Conservation (phyloP, 176 grass and related monocot genomes). For the Hordeum marinum region DNA sequence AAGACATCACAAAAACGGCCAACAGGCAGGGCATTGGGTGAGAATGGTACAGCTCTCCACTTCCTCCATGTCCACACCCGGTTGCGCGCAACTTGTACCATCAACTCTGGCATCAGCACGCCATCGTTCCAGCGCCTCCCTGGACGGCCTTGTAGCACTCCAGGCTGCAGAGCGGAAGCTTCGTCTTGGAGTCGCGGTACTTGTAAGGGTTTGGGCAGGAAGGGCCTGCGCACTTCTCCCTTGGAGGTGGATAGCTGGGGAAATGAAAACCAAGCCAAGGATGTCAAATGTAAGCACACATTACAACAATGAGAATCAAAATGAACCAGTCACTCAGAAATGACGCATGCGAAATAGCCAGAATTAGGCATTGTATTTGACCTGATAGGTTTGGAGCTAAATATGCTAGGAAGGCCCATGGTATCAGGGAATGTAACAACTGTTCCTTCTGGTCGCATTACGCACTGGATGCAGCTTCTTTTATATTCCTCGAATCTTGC, state of each 20-base stretch:
- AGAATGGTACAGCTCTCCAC: constrained; percentile 31
- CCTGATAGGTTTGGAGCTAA: constrained; percentile 66
- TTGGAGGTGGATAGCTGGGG: constrained; percentile 84
- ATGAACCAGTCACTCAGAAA: background rate
- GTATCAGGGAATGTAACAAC: constrained; percentile 56
- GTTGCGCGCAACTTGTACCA: constrained; percentile 1
- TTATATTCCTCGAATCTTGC: constrained; percentile 39
- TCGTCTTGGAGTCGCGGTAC: constrained; percentile 87
- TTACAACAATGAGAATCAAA: background rate
- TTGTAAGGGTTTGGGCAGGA: constrained; percentile 85
- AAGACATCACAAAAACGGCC: constrained; percentile 8
- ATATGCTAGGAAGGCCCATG: constrained; percentile 67
- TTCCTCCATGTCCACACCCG: background rate
- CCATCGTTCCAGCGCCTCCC: constrained; percentile 31
- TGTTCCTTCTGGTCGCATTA: constrained; percentile 54
- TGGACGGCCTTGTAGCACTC: constrained; percentile 84
- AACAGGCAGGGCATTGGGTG: constrained; percentile 22
- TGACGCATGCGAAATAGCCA: background rate
- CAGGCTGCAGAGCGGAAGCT: constrained; percentile 83
- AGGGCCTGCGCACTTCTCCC: constrained; percentile 92
- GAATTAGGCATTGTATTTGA: background rate
- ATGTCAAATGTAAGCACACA: background rate
- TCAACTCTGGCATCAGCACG: constrained; percentile 54
- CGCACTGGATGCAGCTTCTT: constrained; percentile 53
- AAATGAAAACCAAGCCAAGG: background rate